These are phyloP conservation scores for Phyllosticta capitalensis DNA, from an alignment of 2,329 filamentous ascomycete species.

Conservation along the genomic window DNA sequence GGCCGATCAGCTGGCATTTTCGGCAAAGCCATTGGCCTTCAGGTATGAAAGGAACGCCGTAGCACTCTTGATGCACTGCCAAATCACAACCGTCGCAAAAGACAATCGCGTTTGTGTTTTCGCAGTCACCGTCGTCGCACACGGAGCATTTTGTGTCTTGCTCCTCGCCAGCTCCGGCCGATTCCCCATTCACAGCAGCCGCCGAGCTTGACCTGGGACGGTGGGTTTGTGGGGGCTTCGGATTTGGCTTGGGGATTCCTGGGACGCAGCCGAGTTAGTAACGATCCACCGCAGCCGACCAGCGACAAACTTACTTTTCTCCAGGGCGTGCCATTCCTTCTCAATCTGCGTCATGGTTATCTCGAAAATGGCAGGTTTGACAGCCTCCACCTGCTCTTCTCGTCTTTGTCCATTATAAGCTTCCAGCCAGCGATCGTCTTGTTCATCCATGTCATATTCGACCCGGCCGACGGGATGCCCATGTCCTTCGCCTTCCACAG, in stretches of 20 bases:
- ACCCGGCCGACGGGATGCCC: constrained; percentile 59
- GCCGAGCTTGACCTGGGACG: constrained; percentile 87
- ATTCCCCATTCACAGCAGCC: constrained; percentile 90
- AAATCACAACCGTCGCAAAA: constrained; percentile 98
- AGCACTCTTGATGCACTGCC: constrained; percentile 97
- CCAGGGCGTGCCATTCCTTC: constrained; percentile 93
- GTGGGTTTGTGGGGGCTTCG: constrained; percentile 91
- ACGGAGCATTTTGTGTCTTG: constrained; percentile 96
- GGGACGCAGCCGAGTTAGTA: constrained; percentile 7
- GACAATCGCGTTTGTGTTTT: constrained; percentile 98
- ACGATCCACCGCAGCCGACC: neutral
- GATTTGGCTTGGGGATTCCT: constrained; percentile 86
- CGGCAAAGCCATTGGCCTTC: constrained; percentile 97
- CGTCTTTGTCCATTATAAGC: constrained; percentile 70
- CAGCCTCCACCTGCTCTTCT: constrained; percentile 63
- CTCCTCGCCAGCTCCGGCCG: constrained; percentile 70
- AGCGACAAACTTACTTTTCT: constrained; percentile 53
- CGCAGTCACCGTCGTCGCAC: constrained; percentile 97
- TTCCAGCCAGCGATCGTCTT: constrained; percentile 93
- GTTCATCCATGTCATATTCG: constrained; percentile 99
- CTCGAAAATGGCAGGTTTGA: constrained; percentile 91
- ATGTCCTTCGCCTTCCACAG: constrained; percentile 41
- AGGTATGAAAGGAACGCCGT: constrained; percentile 95
- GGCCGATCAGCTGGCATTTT: constrained; percentile 90
- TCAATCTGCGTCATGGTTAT: constrained; percentile 98